Percentiles rank a stretch among this genome's conserved stretches.
phyloP scores from a whole-genome alignment of 2,329 filamentous ascomycete genomes.

The Sporothrix protearum region DNA sequence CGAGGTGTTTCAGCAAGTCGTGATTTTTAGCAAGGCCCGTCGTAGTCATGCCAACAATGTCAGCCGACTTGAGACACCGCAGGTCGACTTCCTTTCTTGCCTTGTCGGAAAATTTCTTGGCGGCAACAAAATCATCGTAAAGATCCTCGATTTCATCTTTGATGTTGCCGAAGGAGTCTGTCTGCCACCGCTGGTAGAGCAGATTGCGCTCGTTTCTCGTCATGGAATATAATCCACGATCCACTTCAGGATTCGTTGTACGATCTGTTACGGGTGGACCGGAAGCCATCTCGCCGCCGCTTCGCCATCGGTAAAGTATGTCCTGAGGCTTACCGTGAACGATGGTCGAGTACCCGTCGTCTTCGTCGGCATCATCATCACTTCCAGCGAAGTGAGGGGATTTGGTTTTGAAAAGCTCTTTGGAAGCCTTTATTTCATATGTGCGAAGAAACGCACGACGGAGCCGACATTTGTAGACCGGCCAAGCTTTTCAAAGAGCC shows the following conservation, averaged over 20 bases:
- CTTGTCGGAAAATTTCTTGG: slow-evolving; percentile 18
- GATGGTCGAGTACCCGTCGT: not conserved
- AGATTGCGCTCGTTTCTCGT: not conserved
- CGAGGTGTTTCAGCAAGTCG: slow-evolving; percentile 46
- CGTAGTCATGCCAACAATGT: slow-evolving; percentile 59
- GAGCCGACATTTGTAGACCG: not conserved
- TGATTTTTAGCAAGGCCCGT: slow-evolving; percentile 54
- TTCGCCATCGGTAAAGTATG: not conserved
- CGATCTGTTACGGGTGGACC: not conserved
- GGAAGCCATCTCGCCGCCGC: not conserved
- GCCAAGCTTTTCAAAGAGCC: not conserved
- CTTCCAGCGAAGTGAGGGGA: not conserved
- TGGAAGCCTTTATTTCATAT: not conserved
- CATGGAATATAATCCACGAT: not conserved
- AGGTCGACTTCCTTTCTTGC: slow-evolving; percentile 37
- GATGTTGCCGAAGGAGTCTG: not conserved
- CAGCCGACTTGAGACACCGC: slow-evolving; percentile 39
- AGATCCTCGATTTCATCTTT: not conserved
- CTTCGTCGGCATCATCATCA: not conserved
- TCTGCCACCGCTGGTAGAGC: slow-evolving; percentile 15
- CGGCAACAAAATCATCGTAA: not conserved
- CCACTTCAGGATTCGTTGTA: not conserved
- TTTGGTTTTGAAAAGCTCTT: not conserved
- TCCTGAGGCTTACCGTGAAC: not conserved
- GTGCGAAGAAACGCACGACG: not conserved